These are phyloP conservation scores for Erythrobasidium hasegawianum DNA, from an alignment of 1,284 basidiomycete genomes.

Conservation along the genomic window DNA sequence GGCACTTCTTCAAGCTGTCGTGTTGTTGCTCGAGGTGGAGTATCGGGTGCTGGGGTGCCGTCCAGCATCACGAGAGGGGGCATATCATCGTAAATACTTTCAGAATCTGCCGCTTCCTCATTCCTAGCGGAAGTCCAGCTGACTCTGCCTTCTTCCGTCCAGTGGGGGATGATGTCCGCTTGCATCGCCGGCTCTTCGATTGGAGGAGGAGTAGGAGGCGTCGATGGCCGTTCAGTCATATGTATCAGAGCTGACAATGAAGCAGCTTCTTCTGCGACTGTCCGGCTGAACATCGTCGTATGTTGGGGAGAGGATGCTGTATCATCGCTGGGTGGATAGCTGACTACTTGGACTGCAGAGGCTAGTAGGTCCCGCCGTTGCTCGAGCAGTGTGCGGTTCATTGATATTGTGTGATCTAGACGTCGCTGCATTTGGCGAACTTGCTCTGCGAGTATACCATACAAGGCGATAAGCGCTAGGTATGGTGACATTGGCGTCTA, in stretches of 20 bases:
- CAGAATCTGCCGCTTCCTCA: neutral
- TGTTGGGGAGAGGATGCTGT: neutral
- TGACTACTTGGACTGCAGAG: too few species aligned
- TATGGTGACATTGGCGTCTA: too few species aligned
- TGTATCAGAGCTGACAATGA: too few species aligned
- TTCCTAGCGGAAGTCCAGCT: neutral
- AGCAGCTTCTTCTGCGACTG: neutral
- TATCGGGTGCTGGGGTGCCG: neutral
- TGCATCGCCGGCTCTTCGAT: neutral
- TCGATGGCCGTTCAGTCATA: neutral
- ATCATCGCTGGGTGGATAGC: too few species aligned
- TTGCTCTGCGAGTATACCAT: neutral
- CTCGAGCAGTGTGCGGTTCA: neutral
- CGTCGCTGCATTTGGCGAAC: neutral
- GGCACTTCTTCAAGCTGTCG: too few species aligned
- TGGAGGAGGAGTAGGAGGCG: neutral
- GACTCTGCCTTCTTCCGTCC: neutral
- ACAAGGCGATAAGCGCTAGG: neutral
- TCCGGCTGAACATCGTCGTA: neutral
- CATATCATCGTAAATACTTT: constrained; percentile 1
- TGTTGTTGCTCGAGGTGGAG: too few species aligned
- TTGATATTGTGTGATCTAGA: neutral
- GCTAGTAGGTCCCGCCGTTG: neutral
- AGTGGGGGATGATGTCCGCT: neutral
- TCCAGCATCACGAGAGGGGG: neutral